These are phyloP conservation scores for Albifimbria verrucaria DNA, from an alignment of 2,329 filamentous ascomycete genomes.

Conservation along the genomic window DNA sequence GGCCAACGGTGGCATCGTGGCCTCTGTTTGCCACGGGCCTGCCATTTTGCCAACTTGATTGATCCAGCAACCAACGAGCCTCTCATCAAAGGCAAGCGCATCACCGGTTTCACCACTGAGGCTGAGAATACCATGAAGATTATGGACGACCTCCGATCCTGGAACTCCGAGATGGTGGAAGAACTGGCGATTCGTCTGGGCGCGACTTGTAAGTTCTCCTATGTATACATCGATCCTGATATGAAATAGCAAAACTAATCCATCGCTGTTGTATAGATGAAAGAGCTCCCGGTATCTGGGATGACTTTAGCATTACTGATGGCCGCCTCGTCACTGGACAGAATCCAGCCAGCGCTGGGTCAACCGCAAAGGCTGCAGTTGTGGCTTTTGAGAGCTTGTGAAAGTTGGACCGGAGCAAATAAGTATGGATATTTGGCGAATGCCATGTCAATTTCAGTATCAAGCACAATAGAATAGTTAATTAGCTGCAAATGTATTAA, in stretches of 20 bases:
- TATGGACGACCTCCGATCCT: slow-evolving; percentile 25
- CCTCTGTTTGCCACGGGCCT: slow-evolving; percentile 37
- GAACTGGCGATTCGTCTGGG: slow-evolving; percentile 25
- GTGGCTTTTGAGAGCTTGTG: slow-evolving; percentile 35
- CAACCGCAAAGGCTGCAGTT: slow-evolving; percentile 34
- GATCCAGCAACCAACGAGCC: slow-evolving; percentile 29
- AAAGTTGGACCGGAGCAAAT: no score
- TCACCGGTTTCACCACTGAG: slow-evolving; percentile 38
- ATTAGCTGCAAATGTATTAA: no score
- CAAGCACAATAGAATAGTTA: no score
- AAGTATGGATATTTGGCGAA: no score
- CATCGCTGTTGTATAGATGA: slow-evolving; percentile 1
- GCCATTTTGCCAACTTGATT: slow-evolving; percentile 33
- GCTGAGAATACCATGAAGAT: slow-evolving; percentile 31
- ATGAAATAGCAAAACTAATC: neutral
- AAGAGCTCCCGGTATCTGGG: slow-evolving; percentile 19
- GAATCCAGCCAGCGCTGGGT: slow-evolving; percentile 37
- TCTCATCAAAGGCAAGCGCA: slow-evolving; percentile 31
- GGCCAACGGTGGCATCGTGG: slow-evolving; percentile 35
- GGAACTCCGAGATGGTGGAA: slow-evolving; percentile 29
- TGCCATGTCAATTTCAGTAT: no score
- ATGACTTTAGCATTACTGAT: slow-evolving; percentile 27
- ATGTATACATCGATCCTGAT: neutral
- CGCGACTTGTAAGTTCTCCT: slow-evolving; percentile 25
- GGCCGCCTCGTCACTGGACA: slow-evolving; percentile 37